Evolutionary conservation across 139 green algal genomes (phyloP).

Genomic region (Closterium sp.): DNA sequence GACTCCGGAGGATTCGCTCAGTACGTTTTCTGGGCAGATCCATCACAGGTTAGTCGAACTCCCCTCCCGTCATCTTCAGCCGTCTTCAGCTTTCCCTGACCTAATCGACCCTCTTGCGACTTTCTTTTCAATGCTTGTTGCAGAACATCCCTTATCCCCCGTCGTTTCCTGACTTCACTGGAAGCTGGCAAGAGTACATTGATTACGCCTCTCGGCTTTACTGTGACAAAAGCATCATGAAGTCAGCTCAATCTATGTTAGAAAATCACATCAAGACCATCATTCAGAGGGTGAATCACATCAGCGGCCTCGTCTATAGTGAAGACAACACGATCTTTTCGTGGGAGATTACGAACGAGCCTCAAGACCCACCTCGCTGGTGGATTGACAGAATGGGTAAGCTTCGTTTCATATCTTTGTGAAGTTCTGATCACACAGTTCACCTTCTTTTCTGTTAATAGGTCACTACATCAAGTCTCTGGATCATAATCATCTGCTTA

Average conservation of each 20-base stretch:
- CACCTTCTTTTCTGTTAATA: background rate
- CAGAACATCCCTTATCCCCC: background rate
- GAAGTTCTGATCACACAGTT: background rate
- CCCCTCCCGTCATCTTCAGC: background rate
- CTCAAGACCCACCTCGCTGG: background rate
- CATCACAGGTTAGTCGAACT: background rate
- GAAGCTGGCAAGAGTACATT: background rate
- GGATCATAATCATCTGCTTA: background rate
- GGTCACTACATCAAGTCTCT: background rate
- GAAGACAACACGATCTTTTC: background rate
- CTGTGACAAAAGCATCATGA: background rate
- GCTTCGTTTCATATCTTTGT: background rate
- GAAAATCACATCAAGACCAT: background rate
- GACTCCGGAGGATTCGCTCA: background rate
- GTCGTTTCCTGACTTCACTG: background rate
- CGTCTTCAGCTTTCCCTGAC: background rate
- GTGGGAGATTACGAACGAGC: background rate
- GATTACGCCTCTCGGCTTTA: background rate
- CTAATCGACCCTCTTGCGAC: background rate
- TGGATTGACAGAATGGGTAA: background rate
- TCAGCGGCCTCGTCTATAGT: background rate
- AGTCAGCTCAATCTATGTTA: background rate
- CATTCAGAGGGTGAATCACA: background rate
- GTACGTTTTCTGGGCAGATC: background rate
- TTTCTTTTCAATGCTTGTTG: background rate